Conservation (phyloP, 208 protist species). For the Herpetomonas samuelpessoai region DNA sequence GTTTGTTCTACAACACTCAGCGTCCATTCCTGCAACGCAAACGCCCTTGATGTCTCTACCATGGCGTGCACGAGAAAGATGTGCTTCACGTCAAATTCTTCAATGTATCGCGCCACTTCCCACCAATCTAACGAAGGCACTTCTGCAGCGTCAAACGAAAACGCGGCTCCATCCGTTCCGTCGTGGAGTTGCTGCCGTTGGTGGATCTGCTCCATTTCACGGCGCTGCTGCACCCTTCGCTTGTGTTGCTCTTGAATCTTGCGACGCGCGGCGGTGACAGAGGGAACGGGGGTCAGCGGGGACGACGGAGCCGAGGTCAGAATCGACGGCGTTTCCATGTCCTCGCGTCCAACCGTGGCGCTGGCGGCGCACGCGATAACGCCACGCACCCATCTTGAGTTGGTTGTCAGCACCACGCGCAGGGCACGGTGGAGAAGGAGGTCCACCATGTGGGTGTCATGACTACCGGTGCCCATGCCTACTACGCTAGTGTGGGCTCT, state of each 20-base stretch:
- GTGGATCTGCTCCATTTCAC: too few relatives aligned
- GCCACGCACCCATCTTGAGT: neutral
- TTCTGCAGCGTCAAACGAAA: neutral
- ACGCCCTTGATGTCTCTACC: neutral
- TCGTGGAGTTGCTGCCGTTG: too few relatives aligned
- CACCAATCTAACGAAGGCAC: neutral
- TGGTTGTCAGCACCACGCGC: constrained; percentile 1
- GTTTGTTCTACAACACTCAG: neutral
- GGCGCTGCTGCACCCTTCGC: too few relatives aligned
- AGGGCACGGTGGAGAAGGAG: constrained; percentile 9
- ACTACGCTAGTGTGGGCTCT: too few relatives aligned
- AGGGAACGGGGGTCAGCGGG: neutral
- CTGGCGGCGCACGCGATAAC: constrained; percentile 7
- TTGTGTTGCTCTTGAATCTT: too few relatives aligned
- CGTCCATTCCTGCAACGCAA: neutral
- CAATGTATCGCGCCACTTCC: neutral
- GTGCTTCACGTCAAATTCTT: neutral
- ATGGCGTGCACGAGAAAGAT: neutral
- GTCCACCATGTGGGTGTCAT: neutral
- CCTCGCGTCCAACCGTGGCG: constrained; percentile 5
- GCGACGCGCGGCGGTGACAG: constrained; percentile 15
- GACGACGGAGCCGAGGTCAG: neutral
- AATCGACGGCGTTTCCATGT: constrained; percentile 3
- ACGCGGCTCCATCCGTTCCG: too few relatives aligned
- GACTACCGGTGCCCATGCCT: too few relatives aligned